These are phyloP conservation scores for Naganishia randhawae DNA, from an alignment of 768 basidiomycete genomes.

Conservation along the genomic window DNA sequence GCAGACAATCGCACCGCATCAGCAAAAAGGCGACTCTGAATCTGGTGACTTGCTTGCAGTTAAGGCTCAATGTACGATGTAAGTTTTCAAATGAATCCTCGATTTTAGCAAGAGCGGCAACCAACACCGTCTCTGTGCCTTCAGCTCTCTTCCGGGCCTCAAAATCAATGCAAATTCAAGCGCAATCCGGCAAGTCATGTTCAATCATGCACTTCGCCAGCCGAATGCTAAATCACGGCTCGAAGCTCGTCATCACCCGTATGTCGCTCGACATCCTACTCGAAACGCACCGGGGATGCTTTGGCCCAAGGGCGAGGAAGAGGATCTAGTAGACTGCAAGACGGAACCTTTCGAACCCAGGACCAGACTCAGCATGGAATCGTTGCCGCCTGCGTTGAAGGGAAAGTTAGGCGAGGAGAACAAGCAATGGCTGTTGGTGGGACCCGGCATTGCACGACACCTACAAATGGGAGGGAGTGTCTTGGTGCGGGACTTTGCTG, in stretches of 20 bases:
- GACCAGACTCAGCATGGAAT: not conserved
- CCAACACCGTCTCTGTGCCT: not conserved
- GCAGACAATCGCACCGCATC: not conserved
- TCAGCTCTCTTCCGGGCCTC: not conserved
- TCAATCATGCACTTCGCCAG: not conserved
- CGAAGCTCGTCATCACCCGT: slow-evolving; percentile 6
- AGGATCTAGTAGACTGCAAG: not conserved
- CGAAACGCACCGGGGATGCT: not conserved
- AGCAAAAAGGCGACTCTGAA: not conserved
- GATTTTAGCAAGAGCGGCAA: not conserved
- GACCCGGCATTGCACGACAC: slow-evolving; percentile 28
- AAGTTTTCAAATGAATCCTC: not conserved
- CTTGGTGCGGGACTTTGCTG: slow-evolving; percentile 24
- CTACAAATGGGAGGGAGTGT: slow-evolving; percentile 28
- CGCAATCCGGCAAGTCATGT: not conserved
- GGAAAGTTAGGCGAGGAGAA: not conserved
- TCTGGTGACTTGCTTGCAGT: not conserved
- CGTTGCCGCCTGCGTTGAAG: slow-evolving; percentile 6
- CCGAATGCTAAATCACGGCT: not conserved
- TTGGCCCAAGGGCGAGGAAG: not conserved
- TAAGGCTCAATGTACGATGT: not conserved
- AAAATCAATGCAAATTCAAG: not conserved
- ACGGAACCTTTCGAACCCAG: too few species aligned
- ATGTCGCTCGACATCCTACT: not conserved
- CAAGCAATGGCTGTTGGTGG: slow-evolving; percentile 27